phyloP scores from a whole-genome alignment of 1,139 yeast species.

The Keqinozyma sinolaborantium region DNA sequence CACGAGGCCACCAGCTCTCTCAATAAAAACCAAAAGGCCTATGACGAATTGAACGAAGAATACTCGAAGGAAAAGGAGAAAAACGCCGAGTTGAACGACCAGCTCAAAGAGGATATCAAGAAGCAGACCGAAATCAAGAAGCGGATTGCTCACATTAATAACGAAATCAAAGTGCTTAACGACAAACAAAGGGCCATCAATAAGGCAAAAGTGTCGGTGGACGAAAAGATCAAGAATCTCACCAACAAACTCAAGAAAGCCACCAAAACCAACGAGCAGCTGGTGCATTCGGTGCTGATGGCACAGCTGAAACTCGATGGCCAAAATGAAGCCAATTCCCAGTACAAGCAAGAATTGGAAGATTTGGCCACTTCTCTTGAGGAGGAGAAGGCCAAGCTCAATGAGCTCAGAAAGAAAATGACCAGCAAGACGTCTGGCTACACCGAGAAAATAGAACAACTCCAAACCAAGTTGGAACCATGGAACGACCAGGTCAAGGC shows the following conservation, averaged over 20 bases:
- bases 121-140: conserved; percentile 33
- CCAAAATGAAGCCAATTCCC: conserved; percentile 40
- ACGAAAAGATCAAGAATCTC: conserved; percentile 70
- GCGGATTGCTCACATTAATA: conserved; percentile 24
- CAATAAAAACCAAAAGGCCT: conserved; percentile 29
- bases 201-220: conserved; percentile 59
- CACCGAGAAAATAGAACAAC: conserved; percentile 57
- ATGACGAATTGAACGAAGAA: conserved; percentile 36
- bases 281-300: conserved; percentile 34
- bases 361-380: conserved; percentile 45
- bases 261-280: conserved; percentile 43
- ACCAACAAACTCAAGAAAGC: conserved; percentile 59
- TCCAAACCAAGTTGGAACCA: conserved; percentile 74
- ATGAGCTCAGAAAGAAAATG: conserved; percentile 60
- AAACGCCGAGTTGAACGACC: conserved; percentile 38
- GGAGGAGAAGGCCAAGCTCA: conserved; percentile 53
- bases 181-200: conserved; percentile 40
- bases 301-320: conserved; percentile 46
- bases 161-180: conserved; percentile 30
- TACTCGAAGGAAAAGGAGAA: conserved; percentile 47
- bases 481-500: conserved; percentile 71
- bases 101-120: conserved; percentile 24
- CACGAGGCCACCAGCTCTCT: conserved; percentile 38
- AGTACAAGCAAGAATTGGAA: conserved; percentile 38
- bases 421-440: conserved; percentile 70